phyloP scores from a whole-genome alignment of 2,329 filamentous ascomycete species.

The Aspergillus vadensis region DNA sequence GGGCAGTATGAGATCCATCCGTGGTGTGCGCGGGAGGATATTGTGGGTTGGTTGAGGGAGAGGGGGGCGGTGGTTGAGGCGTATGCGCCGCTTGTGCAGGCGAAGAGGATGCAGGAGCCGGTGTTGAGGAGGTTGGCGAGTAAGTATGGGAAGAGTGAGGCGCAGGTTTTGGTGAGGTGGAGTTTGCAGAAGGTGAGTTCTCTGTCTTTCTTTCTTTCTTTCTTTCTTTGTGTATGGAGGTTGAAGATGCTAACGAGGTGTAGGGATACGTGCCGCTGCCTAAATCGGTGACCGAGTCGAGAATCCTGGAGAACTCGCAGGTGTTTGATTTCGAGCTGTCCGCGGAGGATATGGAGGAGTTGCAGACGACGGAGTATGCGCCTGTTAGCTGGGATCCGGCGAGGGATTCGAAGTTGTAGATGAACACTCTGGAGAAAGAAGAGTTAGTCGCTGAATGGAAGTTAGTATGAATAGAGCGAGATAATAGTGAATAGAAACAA shows the following conservation, averaged over 20 bases:
- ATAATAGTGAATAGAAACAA: too few relatives aligned
- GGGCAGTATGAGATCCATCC: conserved; percentile 91
- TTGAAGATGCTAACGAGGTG: not conserved
- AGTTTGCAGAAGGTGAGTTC: conserved; percentile 58
- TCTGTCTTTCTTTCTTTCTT: not conserved
- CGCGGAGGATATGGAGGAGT: conserved; percentile 58
- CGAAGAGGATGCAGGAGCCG: conserved; percentile 54
- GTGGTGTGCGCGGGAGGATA: conserved; percentile 78
- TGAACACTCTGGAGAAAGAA: not conserved
- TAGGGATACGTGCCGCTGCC: conserved; percentile 64
- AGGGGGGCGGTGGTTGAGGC: conserved; percentile 64
- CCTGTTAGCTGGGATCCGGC: conserved; percentile 62
- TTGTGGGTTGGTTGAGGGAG: conserved; percentile 73
- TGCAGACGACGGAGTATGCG: conserved; percentile 58
- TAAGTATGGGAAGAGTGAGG: conserved; percentile 60
- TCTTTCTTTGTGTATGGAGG: too few relatives aligned
- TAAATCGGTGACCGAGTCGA: conserved; percentile 61
- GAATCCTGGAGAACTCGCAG: conserved; percentile 63
- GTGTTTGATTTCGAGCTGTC: conserved; percentile 63
- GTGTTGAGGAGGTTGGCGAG: conserved; percentile 53
- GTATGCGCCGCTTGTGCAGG: conserved; percentile 51
- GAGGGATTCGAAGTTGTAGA: conserved; percentile 30
- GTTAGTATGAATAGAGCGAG: not conserved
- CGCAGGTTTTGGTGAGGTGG: conserved; percentile 63
- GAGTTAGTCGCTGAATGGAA: not conserved